Evolutionary conservation across 768 basidiomycete species (phyloP).

Genomic region (Tricholoma hemisulphureum): DNA sequence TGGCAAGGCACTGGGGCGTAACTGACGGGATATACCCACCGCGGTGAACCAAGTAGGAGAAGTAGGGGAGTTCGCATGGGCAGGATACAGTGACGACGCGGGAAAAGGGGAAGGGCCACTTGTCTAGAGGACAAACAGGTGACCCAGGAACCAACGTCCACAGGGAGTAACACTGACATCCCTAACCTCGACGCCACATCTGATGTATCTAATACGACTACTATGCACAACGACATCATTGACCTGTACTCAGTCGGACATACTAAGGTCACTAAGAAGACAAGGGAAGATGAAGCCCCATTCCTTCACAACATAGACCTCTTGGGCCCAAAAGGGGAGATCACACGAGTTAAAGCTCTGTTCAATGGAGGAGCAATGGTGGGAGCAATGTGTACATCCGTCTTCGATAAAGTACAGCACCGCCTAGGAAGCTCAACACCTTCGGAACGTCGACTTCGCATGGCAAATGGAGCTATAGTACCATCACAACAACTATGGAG

Average conservation of each 20-base stretch:
- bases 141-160: neutral
- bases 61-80: neutral
- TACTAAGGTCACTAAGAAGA: neutral
- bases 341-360: conserved; percentile 13
- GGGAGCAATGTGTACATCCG: conserved; percentile 20
- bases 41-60: neutral
- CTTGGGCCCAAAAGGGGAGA: conserved; percentile 15
- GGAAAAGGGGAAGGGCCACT: neutral
- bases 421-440: conserved; percentile 7
- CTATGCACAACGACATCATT: neutral
- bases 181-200: neutral
- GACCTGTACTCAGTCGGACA: neutral
- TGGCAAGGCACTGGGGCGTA: neutral
- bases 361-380: conserved; percentile 33
- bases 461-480: conserved; percentile 9
- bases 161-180: neutral
- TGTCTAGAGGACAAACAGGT: neutral
- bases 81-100: neutral
- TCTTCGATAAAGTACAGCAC: conserved; percentile 13
- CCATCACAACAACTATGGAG: conserved; percentile 12
- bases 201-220: neutral
- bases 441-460: conserved; percentile 17
- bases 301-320: conserved; percentile 23
- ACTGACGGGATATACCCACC: neutral
- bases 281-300: conserved; percentile 7